Percentiles rank a stretch among this genome's conserved stretches.
Evolutionary conservation across 768 basidiomycete species (phyloP).

Genomic region (Amanita pseudoporphyria): DNA sequence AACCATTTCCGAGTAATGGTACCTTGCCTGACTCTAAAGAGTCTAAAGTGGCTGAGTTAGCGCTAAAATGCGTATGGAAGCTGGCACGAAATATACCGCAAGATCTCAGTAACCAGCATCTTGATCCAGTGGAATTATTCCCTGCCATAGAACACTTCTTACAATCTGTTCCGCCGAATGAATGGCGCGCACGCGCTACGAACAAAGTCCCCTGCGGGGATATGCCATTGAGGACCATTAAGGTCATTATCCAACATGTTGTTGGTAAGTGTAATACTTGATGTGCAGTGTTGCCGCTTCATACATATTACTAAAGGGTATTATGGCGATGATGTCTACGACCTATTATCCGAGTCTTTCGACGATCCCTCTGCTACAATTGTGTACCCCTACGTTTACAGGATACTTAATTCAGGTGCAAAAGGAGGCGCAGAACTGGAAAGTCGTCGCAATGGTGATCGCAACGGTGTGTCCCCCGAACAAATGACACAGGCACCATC

Average conservation of each 20-base stretch:
- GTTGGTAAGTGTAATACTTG: slow-evolving; percentile 57
- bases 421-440: slow-evolving; percentile 30
- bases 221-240: slow-evolving; percentile 96
- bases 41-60: slow-evolving; percentile 84
- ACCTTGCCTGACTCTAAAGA: slow-evolving; percentile 70
- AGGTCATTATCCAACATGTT: slow-evolving; percentile 96
- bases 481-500: slow-evolving; percentile 39
- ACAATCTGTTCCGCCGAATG: slow-evolving; percentile 87
- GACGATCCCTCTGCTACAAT: slow-evolving; percentile 97
- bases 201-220: slow-evolving; percentile 93
- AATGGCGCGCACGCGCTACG: slow-evolving; percentile 88
- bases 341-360: slow-evolving; percentile 81
- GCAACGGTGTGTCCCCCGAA: slow-evolving; percentile 25
- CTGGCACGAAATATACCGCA: slow-evolving; percentile 90
- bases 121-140: slow-evolving; percentile 85
- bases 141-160: slow-evolving; percentile 91
- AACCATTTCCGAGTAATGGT: slow-evolving; percentile 66
- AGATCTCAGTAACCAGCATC: slow-evolving; percentile 67
- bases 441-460: slow-evolving; percentile 23
- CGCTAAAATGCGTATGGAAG: slow-evolving; percentile 97
- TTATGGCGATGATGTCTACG: slow-evolving; percentile 85
- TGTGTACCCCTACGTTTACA: slow-evolving; percentile 91
- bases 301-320: slow-evolving; percentile 40
- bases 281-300: background rate
- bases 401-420: slow-evolving; percentile 70